A percentile compares a stretch with the other conserved stretches of the same genome.
These are phyloP conservation scores for Ophiostoma ips DNA, from an alignment of 2,329 filamentous ascomycete genomes.

Conservation along the genomic window DNA sequence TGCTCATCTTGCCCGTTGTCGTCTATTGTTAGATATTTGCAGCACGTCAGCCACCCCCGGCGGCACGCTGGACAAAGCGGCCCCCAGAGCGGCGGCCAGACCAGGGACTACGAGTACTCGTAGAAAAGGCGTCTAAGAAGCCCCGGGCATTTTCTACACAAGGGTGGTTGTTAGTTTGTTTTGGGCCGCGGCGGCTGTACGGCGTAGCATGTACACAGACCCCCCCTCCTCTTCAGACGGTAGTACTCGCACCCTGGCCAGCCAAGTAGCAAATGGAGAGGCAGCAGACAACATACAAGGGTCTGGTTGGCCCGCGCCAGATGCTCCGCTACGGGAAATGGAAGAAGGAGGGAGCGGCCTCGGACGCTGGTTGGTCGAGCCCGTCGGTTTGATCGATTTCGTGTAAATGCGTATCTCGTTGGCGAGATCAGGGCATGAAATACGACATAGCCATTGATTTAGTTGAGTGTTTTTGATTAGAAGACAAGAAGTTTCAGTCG, in stretches of 20 bases:
- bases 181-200: background rate
- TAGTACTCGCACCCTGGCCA: too few species aligned
- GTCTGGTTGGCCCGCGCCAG: conserved; percentile 2
- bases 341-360: background rate
- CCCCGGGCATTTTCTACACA: too few species aligned
- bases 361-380: background rate
- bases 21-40: background rate
- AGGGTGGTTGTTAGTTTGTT: background rate
- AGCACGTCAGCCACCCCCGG: background rate
- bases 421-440: too few species aligned
- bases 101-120: background rate
- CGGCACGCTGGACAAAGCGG: background rate
- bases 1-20: too few species aligned
- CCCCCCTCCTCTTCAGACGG: too few species aligned
- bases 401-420: too few species aligned
- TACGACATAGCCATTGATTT: too few species aligned
- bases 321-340: background rate
- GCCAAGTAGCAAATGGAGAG: background rate
- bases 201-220: too few species aligned
- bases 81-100: background rate
- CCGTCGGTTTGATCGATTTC: too few species aligned
- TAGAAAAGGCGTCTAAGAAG: background rate
- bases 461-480: too few species aligned
- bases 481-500: too few species aligned
- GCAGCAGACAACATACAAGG: background rate